Evolutionary conservation across 2,329 filamentous ascomycete genomes (phyloP).

Genomic region (Ophiostoma angusticollis): DNA sequence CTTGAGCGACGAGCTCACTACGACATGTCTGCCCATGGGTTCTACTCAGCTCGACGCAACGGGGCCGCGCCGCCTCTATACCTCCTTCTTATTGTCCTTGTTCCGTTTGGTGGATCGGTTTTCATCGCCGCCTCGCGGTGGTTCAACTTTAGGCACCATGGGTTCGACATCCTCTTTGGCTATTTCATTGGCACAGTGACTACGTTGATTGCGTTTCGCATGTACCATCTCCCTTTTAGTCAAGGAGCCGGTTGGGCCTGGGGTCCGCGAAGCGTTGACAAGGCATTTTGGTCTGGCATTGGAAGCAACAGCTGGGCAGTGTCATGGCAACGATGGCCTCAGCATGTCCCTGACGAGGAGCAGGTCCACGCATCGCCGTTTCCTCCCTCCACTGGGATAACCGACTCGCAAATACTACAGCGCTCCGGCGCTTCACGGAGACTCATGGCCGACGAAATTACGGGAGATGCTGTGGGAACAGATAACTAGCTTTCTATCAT

Average conservation of each 20-base stretch:
- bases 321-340: constrained; percentile 19
- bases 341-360: constrained; percentile 17
- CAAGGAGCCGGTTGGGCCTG: constrained; percentile 81
- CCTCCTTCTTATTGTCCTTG: constrained; percentile 54
- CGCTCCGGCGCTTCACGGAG: not conserved
- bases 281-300: constrained; percentile 65
- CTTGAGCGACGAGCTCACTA: not conserved
- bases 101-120: constrained; percentile 61
- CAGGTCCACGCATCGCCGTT: constrained; percentile 10
- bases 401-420: not conserved
- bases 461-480: not conserved
- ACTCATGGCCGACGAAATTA: not conserved
- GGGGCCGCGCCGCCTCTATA: constrained; percentile 76
- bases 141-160: constrained; percentile 80
- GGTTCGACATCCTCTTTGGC: constrained; percentile 87
- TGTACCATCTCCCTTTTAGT: constrained; percentile 71
- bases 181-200: constrained; percentile 60
- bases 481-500: not conserved
- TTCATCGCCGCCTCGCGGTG: constrained; percentile 80
- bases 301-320: constrained; percentile 40
- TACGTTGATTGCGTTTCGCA: constrained; percentile 65
- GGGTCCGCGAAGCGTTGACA: constrained; percentile 58
- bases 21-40: constrained; percentile 16
- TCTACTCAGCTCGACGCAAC: constrained; percentile 49
- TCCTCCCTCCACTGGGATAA: not conserved